A percentile compares a stretch with the other conserved stretches of the same genome.
These are phyloP conservation scores for Megacollybia marginata DNA, from an alignment of 768 basidiomycete species.

Conservation along the genomic window DNA sequence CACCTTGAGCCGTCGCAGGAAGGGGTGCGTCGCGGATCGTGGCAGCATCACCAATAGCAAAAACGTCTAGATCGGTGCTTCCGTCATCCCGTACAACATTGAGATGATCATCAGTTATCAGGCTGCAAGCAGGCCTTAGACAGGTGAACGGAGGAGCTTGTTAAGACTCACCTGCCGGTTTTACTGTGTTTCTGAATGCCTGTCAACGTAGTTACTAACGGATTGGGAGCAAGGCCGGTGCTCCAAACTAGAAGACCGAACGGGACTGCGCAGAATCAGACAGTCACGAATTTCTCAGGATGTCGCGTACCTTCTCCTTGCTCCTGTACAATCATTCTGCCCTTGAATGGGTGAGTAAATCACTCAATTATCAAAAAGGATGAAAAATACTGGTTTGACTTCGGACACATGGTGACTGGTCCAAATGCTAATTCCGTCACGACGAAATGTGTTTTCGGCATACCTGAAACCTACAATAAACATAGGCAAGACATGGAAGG, in stretches of 20 bases:
- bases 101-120: conserved; percentile 47
- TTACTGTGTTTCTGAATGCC: conserved; percentile 48
- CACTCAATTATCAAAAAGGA: background rate
- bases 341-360: conserved; percentile 25
- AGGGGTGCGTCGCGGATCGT: conserved; percentile 48
- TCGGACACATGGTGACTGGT: conserved; percentile 69
- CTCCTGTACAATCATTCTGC: conserved; percentile 63
- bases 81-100: conserved; percentile 52
- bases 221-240: conserved; percentile 80
- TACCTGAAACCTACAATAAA: conserved; percentile 32
- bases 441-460: conserved; percentile 59
- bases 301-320: conserved; percentile 52
- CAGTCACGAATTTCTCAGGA: conserved; percentile 1
- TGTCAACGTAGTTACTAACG: conserved; percentile 55
- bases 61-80: conserved; percentile 58
- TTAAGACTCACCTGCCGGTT: too few relatives aligned
- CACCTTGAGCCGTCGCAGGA: conserved; percentile 75
- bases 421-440: conserved; percentile 68
- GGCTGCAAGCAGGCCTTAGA: conserved; percentile 11
- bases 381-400: conserved; percentile 44
- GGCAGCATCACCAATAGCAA: conserved; percentile 77
- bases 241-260: conserved; percentile 86
- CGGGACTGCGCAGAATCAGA: conserved; percentile 39
- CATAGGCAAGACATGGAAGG: too few relatives aligned
- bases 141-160: background rate